Evolutionary conservation across 2,329 filamentous ascomycete genomes (phyloP).

Genomic region (Colletotrichum sansevieriae): DNA sequence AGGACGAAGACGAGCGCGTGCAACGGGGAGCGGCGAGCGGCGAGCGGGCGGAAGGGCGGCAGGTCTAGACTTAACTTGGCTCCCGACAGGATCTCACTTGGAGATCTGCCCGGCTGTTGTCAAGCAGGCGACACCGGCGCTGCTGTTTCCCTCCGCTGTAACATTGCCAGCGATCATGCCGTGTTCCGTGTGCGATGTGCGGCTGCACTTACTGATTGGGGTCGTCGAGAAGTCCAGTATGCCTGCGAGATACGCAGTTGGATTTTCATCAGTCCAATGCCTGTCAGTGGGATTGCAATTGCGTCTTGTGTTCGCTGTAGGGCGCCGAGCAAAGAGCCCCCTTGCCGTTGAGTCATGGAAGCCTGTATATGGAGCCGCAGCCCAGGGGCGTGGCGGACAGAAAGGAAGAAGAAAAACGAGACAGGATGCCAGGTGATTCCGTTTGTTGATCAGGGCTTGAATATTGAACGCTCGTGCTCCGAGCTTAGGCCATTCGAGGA

Average conservation of each 20-base stretch:
- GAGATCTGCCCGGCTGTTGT: conserved; percentile 1
- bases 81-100: conserved; percentile 2
- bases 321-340: not conserved
- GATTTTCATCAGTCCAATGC: not conserved
- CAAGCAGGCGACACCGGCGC: not conserved
- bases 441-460: not conserved
- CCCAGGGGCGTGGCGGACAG: not conserved
- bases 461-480: not conserved
- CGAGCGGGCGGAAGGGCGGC: not conserved
- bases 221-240: not conserved
- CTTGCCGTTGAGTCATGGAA: not conserved
- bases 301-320: not conserved
- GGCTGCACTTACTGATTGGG: not conserved
- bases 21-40: not conserved
- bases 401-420: conserved; percentile 16
- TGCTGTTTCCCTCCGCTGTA: conserved; percentile 11
- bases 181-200: conserved; percentile 13
- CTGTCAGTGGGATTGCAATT: not conserved
- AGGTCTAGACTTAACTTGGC: conserved; percentile 27
- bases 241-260: conserved; percentile 11
- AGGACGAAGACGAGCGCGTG: conserved; percentile 20
- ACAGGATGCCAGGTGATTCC: not conserved
- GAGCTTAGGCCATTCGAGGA: not conserved
- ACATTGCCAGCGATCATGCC: conserved; percentile 14
- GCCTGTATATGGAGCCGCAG: conserved; percentile 1